These are phyloP conservation scores for Artemisia argyi DNA, from an alignment of 129 eudicot genomes.

Conservation along the genomic window DNA sequence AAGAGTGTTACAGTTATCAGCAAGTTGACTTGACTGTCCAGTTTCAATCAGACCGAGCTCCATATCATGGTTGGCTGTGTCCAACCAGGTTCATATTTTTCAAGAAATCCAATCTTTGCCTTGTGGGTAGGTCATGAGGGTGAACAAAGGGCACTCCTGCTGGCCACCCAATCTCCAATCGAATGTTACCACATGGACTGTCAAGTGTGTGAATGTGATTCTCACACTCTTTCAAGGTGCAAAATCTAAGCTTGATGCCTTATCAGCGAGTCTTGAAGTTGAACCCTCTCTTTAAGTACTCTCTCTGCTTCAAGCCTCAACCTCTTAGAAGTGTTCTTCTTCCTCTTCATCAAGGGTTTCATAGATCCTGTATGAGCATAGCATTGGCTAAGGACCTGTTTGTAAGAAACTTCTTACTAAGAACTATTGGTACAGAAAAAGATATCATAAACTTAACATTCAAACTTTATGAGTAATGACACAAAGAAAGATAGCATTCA, in stretches of 20 bases:
- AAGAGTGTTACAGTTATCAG: slow-evolving; percentile 40
- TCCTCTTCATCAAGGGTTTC: slow-evolving; percentile 70
- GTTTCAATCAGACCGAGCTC: slow-evolving; percentile 66
- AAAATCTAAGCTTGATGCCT: slow-evolving; percentile 90
- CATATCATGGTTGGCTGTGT: slow-evolving; percentile 67
- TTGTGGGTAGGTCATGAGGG: slow-evolving; percentile 98
- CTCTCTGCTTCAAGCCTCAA: slow-evolving; percentile 74
- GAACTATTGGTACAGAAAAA: slow-evolving; percentile 29
- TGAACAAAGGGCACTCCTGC: slow-evolving; percentile 88
- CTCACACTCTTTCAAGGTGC: slow-evolving; percentile 92
- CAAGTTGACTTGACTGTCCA: slow-evolving; percentile 64
- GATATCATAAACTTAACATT: not conserved
- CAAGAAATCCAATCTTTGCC: slow-evolving; percentile 96
- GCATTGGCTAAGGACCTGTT: slow-evolving; percentile 89
- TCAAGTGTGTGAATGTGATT: slow-evolving; percentile 77
- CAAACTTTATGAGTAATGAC: not conserved
- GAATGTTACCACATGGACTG: slow-evolving; percentile 62
- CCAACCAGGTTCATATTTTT: slow-evolving; percentile 99
- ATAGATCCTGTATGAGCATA: slow-evolving; percentile 94
- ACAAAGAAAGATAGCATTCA: not conserved
- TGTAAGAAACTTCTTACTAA: slow-evolving; percentile 69
- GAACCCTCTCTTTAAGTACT: slow-evolving; percentile 77
- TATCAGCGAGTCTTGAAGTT: slow-evolving; percentile 86
- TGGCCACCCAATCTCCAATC: slow-evolving; percentile 49
- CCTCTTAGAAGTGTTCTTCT: slow-evolving; percentile 76